Conservation (phyloP, 2,329 filamentous ascomycete genomes). For the Talaromyces sp. region DNA sequence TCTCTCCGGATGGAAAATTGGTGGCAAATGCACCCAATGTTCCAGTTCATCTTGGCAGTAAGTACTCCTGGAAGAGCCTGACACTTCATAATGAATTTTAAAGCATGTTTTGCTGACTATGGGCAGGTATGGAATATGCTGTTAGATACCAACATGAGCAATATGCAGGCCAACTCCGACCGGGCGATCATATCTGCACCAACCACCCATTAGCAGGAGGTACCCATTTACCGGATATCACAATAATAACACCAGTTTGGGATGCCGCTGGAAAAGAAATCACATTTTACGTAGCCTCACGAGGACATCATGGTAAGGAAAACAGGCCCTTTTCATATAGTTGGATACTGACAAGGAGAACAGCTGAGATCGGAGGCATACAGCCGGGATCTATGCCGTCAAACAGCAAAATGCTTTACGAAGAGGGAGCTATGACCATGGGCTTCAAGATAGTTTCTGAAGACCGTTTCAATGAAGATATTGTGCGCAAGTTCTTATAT, state of each 20-base stretch:
- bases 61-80: conserved; percentile 52
- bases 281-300: conserved; percentile 74
- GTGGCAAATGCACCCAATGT: conserved; percentile 68
- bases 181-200: conserved; percentile 74
- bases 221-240: conserved; percentile 79
- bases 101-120: not conserved
- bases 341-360: not conserved
- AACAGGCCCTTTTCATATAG: not conserved
- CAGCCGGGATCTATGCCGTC: conserved; percentile 77
- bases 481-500: conserved; percentile 66
- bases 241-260: conserved; percentile 74
- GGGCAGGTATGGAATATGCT: conserved; percentile 48
- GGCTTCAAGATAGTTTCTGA: conserved; percentile 63
- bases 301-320: conserved; percentile 62
- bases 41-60: conserved; percentile 70
- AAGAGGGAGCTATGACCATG: conserved; percentile 44
- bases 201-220: conserved; percentile 82
- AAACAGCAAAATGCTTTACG: conserved; percentile 41
- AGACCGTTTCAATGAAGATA: conserved; percentile 71
- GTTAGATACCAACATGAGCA: conserved; percentile 73
- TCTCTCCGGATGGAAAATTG: conserved; percentile 68
- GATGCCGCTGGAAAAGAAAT: conserved; percentile 58
- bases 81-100: not conserved
- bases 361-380: conserved; percentile 73
- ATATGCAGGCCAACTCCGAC: conserved; percentile 66